Evolutionary conservation across 495 filamentous ascomycete species (phyloP), one percentile per base, ranked within the genome.

Genomic region (Neurospora tetrasperma): DNA sequence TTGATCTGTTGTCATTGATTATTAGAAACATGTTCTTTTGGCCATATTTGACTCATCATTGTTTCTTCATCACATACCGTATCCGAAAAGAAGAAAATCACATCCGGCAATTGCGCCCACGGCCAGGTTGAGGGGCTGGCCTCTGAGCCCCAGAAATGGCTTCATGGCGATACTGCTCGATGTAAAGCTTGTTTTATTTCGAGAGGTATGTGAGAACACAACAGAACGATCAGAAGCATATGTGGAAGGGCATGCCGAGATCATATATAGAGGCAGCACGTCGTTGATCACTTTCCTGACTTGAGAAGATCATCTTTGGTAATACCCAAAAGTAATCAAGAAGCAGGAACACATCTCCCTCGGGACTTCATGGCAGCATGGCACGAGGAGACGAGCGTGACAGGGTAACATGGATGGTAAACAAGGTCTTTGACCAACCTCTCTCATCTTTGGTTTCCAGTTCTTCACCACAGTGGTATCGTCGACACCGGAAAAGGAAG

Each of bases 71-170:
- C 2, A 70, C 74, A 72, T 83, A 84, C 82, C 82, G 62, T 84
- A 84, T 68, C 82, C 82, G 70, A 84, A 84, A 12, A 83, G 78
- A 77, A 92, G 79, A 76, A 93, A 93, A 79, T 92, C 90, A 75
- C 90, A 86, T 75, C 90, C 90, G 68, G 90, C 91, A 69, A 93
- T 85, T 11, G 89, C 76, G 48, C 89, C 89, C 71, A 93, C 89
- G 71, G 89, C 90, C 74, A 90, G 83, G 74, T 92, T 91, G 43
- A 93, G 86, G 79, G 83, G 83, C 46, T 83, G 80, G 83, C 91
- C 91, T 75, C 85, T 85, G 71, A 93, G 88, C 81, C 91, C 91
- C 73, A 91, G 87, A 77, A 87, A 92, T 69, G 80, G 82, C 71
- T 76, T 78, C 80, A 83, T 82, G 70, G 69, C 76, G 77, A 66